These are phyloP conservation scores for Erucastrum elatum DNA, from an alignment of 345 rosid species.

Conservation along the genomic window DNA sequence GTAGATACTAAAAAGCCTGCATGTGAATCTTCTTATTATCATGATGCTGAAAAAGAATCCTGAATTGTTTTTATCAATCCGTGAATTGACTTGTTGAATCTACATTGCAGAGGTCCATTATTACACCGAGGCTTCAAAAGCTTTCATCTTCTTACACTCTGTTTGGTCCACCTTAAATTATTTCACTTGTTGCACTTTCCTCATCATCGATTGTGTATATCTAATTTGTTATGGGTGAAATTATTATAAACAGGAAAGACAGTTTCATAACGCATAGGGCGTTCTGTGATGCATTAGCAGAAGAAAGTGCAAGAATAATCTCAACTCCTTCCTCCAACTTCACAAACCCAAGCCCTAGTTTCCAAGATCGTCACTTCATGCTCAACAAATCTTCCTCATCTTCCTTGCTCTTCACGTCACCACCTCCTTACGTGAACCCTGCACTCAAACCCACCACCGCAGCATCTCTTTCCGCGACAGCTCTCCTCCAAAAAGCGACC, in stretches of 20 bases:
- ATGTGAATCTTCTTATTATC: constrained; percentile 42
- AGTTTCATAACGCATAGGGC: constrained; percentile 91
- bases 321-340: constrained; percentile 28
- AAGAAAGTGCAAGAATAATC: constrained; percentile 64
- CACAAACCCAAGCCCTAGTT: constrained; percentile 50
- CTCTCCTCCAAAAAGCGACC: constrained; percentile 89
- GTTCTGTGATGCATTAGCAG: constrained; percentile 86
- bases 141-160: constrained; percentile 25
- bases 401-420: constrained; percentile 38
- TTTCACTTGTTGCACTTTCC: constrained; percentile 13
- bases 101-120: constrained; percentile 22
- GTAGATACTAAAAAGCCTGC: constrained; percentile 33
- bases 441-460: constrained; percentile 38
- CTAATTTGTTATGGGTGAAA: not conserved
- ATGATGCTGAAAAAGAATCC: constrained; percentile 43
- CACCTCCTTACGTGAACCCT: constrained; percentile 31
- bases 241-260: constrained; percentile 59
- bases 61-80: constrained; percentile 5
- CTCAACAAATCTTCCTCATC: constrained; percentile 12
- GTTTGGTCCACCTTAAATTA: constrained; percentile 14
- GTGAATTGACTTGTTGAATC: constrained; percentile 18
- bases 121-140: constrained; percentile 24
- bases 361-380: constrained; percentile 18
- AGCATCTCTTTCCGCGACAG: constrained; percentile 73
- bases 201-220: not conserved